Evolutionary conservation across 2,329 filamentous ascomycete species (phyloP).

Genomic region (Colletotrichum sp.): DNA sequence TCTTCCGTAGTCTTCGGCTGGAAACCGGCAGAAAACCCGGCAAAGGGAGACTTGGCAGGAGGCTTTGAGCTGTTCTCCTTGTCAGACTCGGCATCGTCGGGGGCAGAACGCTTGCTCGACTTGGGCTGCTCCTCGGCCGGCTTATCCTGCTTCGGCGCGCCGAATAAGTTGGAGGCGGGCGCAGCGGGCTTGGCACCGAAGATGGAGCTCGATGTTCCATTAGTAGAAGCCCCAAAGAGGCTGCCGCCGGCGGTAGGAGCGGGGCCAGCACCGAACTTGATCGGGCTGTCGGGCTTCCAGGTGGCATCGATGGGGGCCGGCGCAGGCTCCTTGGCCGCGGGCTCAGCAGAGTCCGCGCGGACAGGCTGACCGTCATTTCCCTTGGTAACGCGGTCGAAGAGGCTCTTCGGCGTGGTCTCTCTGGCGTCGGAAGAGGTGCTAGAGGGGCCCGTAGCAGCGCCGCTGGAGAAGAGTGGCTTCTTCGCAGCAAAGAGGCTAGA

Average conservation of each 20-base stretch:
- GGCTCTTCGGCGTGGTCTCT: conserved; percentile 52
- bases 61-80: conserved; percentile 48
- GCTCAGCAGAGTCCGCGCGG: conserved; percentile 34
- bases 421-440: conserved; percentile 46
- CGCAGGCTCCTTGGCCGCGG: conserved; percentile 33
- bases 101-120: conserved; percentile 20
- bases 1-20: conserved; percentile 33
- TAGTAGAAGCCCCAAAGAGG: conserved; percentile 25
- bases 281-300: conserved; percentile 55
- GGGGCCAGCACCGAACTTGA: conserved; percentile 55
- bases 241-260: conserved; percentile 24
- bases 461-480: conserved; percentile 26
- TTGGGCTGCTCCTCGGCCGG: conserved; percentile 29
- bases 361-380: conserved; percentile 55
- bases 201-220: conserved; percentile 34
- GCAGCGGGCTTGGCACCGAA: conserved; percentile 42
- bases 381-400: conserved; percentile 62
- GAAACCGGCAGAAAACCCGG: conserved; percentile 35
- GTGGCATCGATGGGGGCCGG: conserved; percentile 45
- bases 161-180: conserved; percentile 38
- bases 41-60: conserved; percentile 32
- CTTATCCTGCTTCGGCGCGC: conserved; percentile 36
- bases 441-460: conserved; percentile 29
- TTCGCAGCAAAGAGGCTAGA: conserved; percentile 33
- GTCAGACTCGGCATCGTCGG: conserved; percentile 43